A percentile compares a stretch with the other conserved stretches of the same genome.
These are phyloP conservation scores for Amanita rimosa DNA, from an alignment of 768 basidiomycete species.

Conservation along the genomic window DNA sequence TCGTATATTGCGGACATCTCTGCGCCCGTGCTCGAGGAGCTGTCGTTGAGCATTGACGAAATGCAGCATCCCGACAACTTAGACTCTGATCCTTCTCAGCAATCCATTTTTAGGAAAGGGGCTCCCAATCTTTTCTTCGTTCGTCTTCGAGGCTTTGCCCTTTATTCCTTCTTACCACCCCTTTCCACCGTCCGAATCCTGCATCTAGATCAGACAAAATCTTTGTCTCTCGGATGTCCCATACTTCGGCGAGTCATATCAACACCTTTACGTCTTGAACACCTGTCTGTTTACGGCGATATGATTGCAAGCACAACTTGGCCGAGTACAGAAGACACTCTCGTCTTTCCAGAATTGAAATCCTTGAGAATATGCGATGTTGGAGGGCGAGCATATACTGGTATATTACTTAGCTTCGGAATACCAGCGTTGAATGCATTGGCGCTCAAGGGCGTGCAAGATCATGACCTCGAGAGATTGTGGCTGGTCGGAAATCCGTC, in stretches of 20 bases:
- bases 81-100: conserved; percentile 4
- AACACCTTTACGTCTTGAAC: conserved; percentile 18
- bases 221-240: conserved; percentile 22
- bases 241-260: conserved; percentile 25
- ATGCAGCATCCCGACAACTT: conserved; percentile 13
- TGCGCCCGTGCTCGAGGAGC: conserved; percentile 23
- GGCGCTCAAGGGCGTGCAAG: conserved; percentile 29
- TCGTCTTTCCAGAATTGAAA: conserved; percentile 24
- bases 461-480: conserved; percentile 29
- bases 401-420: conserved; percentile 24
- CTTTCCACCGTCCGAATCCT: conserved; percentile 24
- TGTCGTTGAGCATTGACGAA: conserved; percentile 26
- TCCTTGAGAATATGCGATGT: conserved; percentile 31
- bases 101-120: not conserved
- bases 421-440: conserved; percentile 29
- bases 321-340: conserved; percentile 13
- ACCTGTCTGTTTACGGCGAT: conserved; percentile 35
- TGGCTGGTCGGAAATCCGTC: conserved; percentile 12
- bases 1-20: conserved; percentile 16
- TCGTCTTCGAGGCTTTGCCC: conserved; percentile 32
- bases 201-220: conserved; percentile 31
- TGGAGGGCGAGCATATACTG: conserved; percentile 24
- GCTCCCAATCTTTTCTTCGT: conserved; percentile 23
- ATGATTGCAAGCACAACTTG: conserved; percentile 19
- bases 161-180: conserved; percentile 27